Base-by-base conservation (phyloP, 2,329 filamentous ascomycete genomes). In the Lasiodiplodia sp. region DNA sequence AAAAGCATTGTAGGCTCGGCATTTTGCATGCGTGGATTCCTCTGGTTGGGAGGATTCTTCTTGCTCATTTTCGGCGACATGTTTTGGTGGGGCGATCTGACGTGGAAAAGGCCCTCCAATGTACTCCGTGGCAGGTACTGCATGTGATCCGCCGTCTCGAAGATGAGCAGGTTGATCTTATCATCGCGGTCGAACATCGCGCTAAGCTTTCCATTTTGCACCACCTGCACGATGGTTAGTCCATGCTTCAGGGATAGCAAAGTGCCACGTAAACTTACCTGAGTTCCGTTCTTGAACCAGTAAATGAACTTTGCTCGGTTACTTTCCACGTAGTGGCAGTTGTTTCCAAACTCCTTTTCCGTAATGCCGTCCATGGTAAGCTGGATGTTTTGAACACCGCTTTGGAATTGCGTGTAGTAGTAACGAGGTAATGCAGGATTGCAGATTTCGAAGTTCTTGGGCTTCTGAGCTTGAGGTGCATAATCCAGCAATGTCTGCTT, bases 371-470 rank as follows among this genome's bases (percentile, higher is more conserved):
- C 94, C 74, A 97, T 86, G 25, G 94, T 88, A 77, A 98, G 87
- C 78, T 97, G 93, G 73, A 98, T 92, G 67, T 90, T 92, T 73
- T 88, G 91, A 67, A 97, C 90, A 7, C 94, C 94, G 70, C 93
- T 95, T 68, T 91, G 90, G 77, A 96, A 97, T 75, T 97, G 91
- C 0, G 93, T 94, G 74, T 92, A 89, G 78, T 97, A 97, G 79
- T 96, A 98, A 75, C 95, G 89, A 40, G 95, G 89, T 56, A 99
- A 85, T 0, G 92, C 92, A 3, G 94, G 88, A 69, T 88, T 92
- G 2, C 91, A 88, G 60, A 98, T 93, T 77, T 97, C 94, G 75
- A 94, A 97, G 74, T 91, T 89, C 82, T 96, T 97, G 67, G 91
- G 87, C 21, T 83, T 84, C 14, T 37, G 49, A n/a, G n/a, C 23